Evolutionary conservation across 2,329 filamentous ascomycete species (phyloP).

Genomic region (Anisogramma anomala): DNA sequence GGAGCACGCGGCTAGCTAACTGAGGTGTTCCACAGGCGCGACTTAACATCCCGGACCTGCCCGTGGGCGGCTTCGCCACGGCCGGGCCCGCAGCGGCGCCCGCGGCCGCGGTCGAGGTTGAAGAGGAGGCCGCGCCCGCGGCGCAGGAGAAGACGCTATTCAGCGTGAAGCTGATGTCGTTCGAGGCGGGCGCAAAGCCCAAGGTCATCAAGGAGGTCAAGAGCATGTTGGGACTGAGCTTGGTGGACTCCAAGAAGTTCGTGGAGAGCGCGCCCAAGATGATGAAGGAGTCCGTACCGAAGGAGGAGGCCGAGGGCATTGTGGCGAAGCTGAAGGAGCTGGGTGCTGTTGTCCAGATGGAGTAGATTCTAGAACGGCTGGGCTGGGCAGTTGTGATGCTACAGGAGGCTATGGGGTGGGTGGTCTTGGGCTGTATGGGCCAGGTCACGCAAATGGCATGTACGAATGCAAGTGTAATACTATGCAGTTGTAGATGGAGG

Average conservation of each 20-base stretch:
- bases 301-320: slow-evolving; percentile 99
- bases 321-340: slow-evolving; percentile 84
- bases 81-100: slow-evolving; percentile 48
- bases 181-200: slow-evolving; percentile 81
- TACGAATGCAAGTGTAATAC: slow-evolving; percentile 25
- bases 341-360: slow-evolving; percentile 81
- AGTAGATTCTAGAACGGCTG: slow-evolving; percentile 42
- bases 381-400: slow-evolving; percentile 1
- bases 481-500: slow-evolving; percentile 18
- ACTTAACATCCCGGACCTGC: slow-evolving; percentile 96
- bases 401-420: slow-evolving; percentile 6
- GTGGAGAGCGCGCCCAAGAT: slow-evolving; percentile 96
- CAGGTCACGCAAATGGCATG: slow-evolving; percentile 16
- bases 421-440: background rate
- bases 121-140: slow-evolving; percentile 76
- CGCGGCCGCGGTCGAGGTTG: slow-evolving; percentile 60
- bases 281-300: slow-evolving; percentile 97
- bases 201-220: slow-evolving; percentile 99
- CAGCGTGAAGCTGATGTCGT: slow-evolving; percentile 84
- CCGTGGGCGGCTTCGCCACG: slow-evolving; percentile 82
- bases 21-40: slow-evolving; percentile 58
- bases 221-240: slow-evolving; percentile 79
- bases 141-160: slow-evolving; percentile 96
- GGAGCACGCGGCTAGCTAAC: slow-evolving; percentile 3
- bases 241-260: slow-evolving; percentile 99